Conservation (phyloP, 2,329 filamentous ascomycete genomes). For the Immersiporthe knoxdaviesiana region DNA sequence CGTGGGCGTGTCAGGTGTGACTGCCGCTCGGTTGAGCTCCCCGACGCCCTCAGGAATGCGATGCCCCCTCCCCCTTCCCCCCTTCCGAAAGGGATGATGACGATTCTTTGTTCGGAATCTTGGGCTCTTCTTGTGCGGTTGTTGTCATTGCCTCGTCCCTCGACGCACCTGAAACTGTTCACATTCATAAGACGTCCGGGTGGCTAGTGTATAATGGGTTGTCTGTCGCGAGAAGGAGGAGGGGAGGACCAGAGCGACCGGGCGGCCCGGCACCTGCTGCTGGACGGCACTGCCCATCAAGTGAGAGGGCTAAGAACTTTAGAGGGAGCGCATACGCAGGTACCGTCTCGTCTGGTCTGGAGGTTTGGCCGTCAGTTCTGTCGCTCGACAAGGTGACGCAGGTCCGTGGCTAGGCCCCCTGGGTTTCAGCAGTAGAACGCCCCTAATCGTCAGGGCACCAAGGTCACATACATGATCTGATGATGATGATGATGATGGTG, state of each 20-base stretch:
- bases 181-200: not conserved
- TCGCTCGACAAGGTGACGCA: not conserved
- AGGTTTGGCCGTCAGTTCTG: not conserved
- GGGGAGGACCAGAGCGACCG: not conserved
- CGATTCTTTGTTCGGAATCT: not conserved
- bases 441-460: not conserved
- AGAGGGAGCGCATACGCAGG: not conserved
- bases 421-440: not conserved
- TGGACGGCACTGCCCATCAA: not conserved
- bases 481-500: not conserved
- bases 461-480: not conserved
- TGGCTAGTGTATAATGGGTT: not conserved
- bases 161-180: conserved; percentile 4
- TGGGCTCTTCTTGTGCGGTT: not conserved
- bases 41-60: conserved; percentile 5
- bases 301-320: not conserved
- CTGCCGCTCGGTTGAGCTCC: not conserved
- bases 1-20: conserved; percentile 7
- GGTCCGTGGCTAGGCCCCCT: not conserved
- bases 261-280: not conserved
- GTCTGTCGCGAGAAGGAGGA: not conserved
- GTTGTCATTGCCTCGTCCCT: not conserved
- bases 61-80: too few species aligned
- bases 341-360: not conserved
- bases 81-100: not conserved